Conservation (phyloP, 2,329 filamentous ascomycete species). For the Talaromyces piceae region DNA sequence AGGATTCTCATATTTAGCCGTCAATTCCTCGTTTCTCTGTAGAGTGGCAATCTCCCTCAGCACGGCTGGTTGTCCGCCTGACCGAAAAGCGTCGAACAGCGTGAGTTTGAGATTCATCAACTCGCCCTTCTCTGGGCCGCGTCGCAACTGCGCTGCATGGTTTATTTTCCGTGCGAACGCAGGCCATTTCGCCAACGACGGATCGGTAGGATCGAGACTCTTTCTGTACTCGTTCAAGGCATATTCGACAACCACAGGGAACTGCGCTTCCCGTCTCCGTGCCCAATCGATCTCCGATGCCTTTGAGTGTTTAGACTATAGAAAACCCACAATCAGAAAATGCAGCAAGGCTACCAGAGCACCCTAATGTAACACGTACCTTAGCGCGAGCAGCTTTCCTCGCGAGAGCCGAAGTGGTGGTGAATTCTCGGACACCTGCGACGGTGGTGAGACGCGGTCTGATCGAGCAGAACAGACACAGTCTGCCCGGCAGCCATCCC, state of each 20-base stretch:
- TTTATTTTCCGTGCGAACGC: conserved; percentile 25
- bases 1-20: conserved; percentile 48
- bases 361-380: not conserved
- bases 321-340: not conserved
- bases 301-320: not conserved
- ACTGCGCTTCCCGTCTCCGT: conserved; percentile 15
- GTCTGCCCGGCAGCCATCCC: conserved; percentile 28
- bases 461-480: conserved; percentile 38
- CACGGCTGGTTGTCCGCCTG: conserved; percentile 46
- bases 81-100: conserved; percentile 54
- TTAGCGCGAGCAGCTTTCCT: conserved; percentile 11
- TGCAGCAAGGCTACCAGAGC: not conserved
- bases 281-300: not conserved
- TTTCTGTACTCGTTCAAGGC: conserved; percentile 20
- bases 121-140: conserved; percentile 15
- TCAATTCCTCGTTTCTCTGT: conserved; percentile 60
- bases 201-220: conserved; percentile 12
- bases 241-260: conserved; percentile 20
- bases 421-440: conserved; percentile 23
- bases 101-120: conserved; percentile 22
- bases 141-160: conserved; percentile 24
- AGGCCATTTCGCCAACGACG: conserved; percentile 19
- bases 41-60: conserved; percentile 55
- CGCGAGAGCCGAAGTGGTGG: conserved; percentile 22
- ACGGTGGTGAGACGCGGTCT: conserved; percentile 19